Base-by-base conservation (phyloP, 495 filamentous ascomycete species). In the Daldinia concentrica region DNA sequence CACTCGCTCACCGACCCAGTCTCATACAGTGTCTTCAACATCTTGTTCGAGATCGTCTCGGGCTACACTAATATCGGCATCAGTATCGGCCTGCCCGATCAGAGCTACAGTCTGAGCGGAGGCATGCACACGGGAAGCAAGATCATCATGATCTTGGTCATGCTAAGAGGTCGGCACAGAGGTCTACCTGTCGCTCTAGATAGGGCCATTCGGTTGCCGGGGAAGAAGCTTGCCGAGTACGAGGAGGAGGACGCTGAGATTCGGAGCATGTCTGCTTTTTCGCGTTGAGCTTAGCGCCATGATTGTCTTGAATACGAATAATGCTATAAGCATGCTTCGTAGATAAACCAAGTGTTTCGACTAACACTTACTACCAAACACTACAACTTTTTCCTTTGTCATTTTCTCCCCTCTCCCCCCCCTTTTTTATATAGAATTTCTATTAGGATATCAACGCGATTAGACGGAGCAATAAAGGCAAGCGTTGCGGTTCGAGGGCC, bases 61-160 rank as follows among this genome's bases (percentile, higher is more conserved):
- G 93, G 86, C 0, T 96, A 96, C 75, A 92, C 91, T 26, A 92
- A 90, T 73, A 93, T 96, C 17, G 93, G 93, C 12, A 90, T 96
- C 51, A 88, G 84, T 37, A 86, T 93, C 4, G 93, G 93, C 0
- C 80, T 90, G 36, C 90, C 91, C 0, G 83, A 87, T 62, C 82
- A 86, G 59, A 86, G 87, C 22, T 92, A 91, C 72, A 89, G 87
- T 50, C 92, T 95, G 72, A 87, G 85, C 66, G 92, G 93, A 0
- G 83, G 84, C 3, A 93, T 91, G 87, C 87, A 91, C 73, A 81
- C 82, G 2, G 82, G 89, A 4, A 91, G 89, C 68, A 96, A 95
- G 77, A 72, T 96, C 68, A 86, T 96, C 34, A 83, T 96, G n/a
- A 91, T 88, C 64, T 86, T 88, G 11, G 91, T 96, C 17, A 92